Conservation (phyloP, 1,139 yeast genomes). For the Petasospora rhodanensis region DNA sequence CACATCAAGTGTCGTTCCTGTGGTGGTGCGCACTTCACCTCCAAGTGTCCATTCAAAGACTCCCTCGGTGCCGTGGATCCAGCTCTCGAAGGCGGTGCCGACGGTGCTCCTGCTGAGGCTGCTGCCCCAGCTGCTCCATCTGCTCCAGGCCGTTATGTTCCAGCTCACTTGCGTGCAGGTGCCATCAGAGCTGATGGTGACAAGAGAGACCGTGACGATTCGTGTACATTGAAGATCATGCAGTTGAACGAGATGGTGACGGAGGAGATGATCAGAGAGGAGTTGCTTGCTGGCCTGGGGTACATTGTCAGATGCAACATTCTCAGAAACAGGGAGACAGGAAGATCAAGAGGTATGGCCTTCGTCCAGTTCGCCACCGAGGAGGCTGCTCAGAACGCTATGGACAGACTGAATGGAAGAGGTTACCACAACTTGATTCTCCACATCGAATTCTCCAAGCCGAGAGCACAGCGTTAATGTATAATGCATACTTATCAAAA, state of each 20-base stretch:
- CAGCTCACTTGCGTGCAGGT: slow-evolving; percentile 69
- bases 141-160: slow-evolving; percentile 54
- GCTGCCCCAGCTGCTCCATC: slow-evolving; percentile 28
- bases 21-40: slow-evolving; percentile 91
- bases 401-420: slow-evolving; percentile 77
- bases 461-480: too few relatives aligned
- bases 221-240: slow-evolving; percentile 84
- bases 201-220: slow-evolving; percentile 67
- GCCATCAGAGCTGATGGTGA: slow-evolving; percentile 37
- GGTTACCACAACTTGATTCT: slow-evolving; percentile 91
- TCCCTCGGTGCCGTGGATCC: slow-evolving; percentile 59
- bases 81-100: slow-evolving; percentile 33
- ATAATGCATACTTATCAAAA: too few relatives aligned
- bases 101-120: slow-evolving; percentile 25
- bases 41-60: slow-evolving; percentile 95
- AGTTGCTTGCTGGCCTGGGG: slow-evolving; percentile 67
- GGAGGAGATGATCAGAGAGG: slow-evolving; percentile 75
- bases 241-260: slow-evolving; percentile 84
- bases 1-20: slow-evolving; percentile 81
- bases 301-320: slow-evolving; percentile 77
- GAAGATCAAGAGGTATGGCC: slow-evolving; percentile 96
- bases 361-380: slow-evolving; percentile 79
- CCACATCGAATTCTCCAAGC: slow-evolving; percentile 60
- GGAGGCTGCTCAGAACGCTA: slow-evolving; percentile 70
- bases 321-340: slow-evolving; percentile 90